These are phyloP conservation scores for Trichoderma breve DNA, from an alignment of 2,329 filamentous ascomycete genomes.

Conservation along the genomic window DNA sequence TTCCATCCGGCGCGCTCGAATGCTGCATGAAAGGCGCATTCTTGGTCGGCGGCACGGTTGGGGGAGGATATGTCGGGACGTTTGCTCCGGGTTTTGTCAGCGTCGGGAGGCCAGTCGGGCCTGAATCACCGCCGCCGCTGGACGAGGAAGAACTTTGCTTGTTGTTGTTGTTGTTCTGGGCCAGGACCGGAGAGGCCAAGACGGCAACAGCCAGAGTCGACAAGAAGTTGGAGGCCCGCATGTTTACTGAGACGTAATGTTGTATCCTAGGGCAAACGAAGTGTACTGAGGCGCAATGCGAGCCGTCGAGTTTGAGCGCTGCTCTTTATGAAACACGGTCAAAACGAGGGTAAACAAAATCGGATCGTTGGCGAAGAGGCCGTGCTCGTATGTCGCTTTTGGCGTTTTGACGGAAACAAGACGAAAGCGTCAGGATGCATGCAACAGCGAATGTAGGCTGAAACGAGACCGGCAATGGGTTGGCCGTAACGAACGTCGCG, in stretches of 20 bases:
- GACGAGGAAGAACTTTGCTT: slow-evolving; percentile 10
- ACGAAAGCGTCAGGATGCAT: neutral
- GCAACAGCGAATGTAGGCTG: neutral
- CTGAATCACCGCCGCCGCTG: slow-evolving; percentile 23
- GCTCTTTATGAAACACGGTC: neutral
- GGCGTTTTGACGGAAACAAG: neutral
- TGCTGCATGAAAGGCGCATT: slow-evolving; percentile 90
- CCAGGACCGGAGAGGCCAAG: slow-evolving; percentile 33
- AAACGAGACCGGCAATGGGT: neutral
- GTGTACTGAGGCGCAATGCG: neutral
- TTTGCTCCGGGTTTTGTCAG: slow-evolving; percentile 37
- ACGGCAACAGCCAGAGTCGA: slow-evolving; percentile 31
- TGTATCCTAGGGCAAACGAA: neutral
- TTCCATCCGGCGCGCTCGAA: slow-evolving; percentile 82
- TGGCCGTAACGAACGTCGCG: neutral
- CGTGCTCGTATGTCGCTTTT: neutral
- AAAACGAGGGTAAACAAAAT: neutral
- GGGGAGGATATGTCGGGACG: slow-evolving; percentile 62
- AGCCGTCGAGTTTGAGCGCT: neutral
- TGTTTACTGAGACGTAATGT: neutral
- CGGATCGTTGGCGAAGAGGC: neutral
- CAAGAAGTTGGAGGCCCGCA: slow-evolving; percentile 22
- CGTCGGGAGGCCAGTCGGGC: slow-evolving; percentile 40
- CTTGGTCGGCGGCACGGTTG: slow-evolving; percentile 76
- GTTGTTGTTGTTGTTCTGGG: slow-evolving; percentile 29